Base-by-base conservation (phyloP, 305 asterid genomes). In the Ajuga reptans region DNA sequence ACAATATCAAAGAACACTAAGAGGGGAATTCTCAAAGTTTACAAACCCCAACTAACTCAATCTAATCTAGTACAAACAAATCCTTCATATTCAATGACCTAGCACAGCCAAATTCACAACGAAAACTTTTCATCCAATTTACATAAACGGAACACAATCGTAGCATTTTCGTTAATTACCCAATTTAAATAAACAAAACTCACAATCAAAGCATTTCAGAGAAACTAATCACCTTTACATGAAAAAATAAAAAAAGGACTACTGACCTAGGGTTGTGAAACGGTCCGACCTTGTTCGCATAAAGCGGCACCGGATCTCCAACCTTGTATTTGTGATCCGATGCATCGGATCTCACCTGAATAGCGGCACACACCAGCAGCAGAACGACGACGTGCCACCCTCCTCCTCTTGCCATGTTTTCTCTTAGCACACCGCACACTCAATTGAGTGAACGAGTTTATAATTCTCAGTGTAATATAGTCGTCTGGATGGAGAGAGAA, bases 221-320 rank as follows among this genome's bases (percentile, higher is more conserved):
- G 14, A 0, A 37, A n/a, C 33, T 45, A 11, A 31, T 29, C 60
- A 24, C 37, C 55, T 54, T 12, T n/a, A n/a, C n/a, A n/a, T n/a
- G n/a, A n/a, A n/a, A n/a, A n/a, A n/a, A 21, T n/a, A 9, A 12
- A 18, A 15, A 33, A 54, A 2, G 5, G 18, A 59, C 27, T 24
- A 18, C 66, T 72, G 71, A 87, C 95, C 95, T 87, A 68, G 93
- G 93, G 81, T 86, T 86, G 69, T 86, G 93, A 75, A 87, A 87
- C 36, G 90, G 93, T 0, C 94, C 94, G 62, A 87, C 92, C 74
- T 87, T 87, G 47, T 87, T 87, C 15, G 92, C 92, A 49, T 87
- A 87, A 0, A 87, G 85, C 64, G 95, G 87, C 45, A 87, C 95
- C 49, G 78, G 42, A 69, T 87, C 92, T 49, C 87, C 84, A 52